Percentiles rank a stretch among this genome's conserved stretches.
Conservation (phyloP, 2,329 filamentous ascomycete species). For the Intubia oerlemansii region DNA sequence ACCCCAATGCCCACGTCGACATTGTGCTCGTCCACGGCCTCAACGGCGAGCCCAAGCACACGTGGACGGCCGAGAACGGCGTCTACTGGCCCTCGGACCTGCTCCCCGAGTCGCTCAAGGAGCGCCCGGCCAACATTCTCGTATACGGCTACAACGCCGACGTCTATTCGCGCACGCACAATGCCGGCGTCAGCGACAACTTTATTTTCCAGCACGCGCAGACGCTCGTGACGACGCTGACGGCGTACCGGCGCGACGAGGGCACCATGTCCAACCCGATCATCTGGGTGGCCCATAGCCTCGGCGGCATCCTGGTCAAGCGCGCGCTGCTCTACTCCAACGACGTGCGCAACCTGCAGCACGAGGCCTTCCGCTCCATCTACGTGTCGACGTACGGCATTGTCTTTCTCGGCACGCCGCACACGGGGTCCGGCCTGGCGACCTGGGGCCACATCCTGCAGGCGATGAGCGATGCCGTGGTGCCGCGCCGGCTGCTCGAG, state of each 20-base stretch:
- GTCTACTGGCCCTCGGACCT: conserved; percentile 52
- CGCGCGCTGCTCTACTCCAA: conserved; percentile 45
- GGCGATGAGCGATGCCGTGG: conserved; percentile 40
- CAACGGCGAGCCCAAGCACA: conserved; percentile 42
- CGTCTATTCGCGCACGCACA: conserved; percentile 20
- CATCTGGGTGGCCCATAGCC: conserved; percentile 54
- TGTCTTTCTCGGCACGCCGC: conserved; percentile 58
- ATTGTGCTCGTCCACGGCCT: conserved; percentile 52
- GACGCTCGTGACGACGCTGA: conserved; percentile 40
- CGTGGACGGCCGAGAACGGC: conserved; percentile 35
- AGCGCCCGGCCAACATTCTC: conserved; percentile 38
- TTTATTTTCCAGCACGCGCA: conserved; percentile 52
- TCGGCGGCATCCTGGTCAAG: conserved; percentile 55
- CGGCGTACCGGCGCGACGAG: conserved; percentile 37
- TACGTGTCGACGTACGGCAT: conserved; percentile 58
- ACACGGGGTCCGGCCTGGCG: conserved; percentile 46
- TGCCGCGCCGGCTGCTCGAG: conserved; percentile 46
- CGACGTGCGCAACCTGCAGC: conserved; percentile 34
- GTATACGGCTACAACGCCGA: conserved; percentile 61
- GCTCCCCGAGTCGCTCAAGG: conserved; percentile 35
- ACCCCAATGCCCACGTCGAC: conserved; percentile 36
- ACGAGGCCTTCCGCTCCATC: conserved; percentile 44
- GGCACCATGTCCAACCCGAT: conserved; percentile 40
- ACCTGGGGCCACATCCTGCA: conserved; percentile 48
- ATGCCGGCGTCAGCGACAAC: conserved; percentile 42